phyloP scores from a whole-genome alignment of 2,329 filamentous ascomycete species.

The Fusarium goolgardi region DNA sequence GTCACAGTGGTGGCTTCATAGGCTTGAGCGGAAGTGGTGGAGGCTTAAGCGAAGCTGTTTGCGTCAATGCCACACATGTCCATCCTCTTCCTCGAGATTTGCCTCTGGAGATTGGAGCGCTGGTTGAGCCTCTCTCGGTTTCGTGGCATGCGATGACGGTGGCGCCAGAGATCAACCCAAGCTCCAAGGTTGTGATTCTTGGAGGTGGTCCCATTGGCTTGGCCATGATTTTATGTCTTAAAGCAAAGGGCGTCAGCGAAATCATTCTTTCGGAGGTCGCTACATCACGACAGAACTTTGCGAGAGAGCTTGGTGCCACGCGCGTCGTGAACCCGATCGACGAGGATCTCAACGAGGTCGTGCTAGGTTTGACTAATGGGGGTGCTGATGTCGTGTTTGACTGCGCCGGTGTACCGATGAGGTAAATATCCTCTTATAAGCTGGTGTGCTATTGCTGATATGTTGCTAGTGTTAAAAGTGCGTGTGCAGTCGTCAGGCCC shows the following conservation, averaged over 20 bases:
- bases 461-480: slow-evolving; percentile 46
- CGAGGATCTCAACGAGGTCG: slow-evolving; percentile 60
- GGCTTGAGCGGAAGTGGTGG: slow-evolving; percentile 60
- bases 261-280: slow-evolving; percentile 62
- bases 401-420: slow-evolving; percentile 64
- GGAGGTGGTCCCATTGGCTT: slow-evolving; percentile 64
- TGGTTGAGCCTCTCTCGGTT: slow-evolving; percentile 65
- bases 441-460: background rate
- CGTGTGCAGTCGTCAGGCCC: slow-evolving; percentile 61
- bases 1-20: slow-evolving; percentile 57
- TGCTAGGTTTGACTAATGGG: slow-evolving; percentile 59
- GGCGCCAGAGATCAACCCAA: slow-evolving; percentile 53
- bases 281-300: slow-evolving; percentile 55
- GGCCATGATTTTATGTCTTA: slow-evolving; percentile 59
- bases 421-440: background rate
- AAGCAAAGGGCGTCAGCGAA: slow-evolving; percentile 59
- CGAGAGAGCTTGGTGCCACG: slow-evolving; percentile 58
- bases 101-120: slow-evolving; percentile 61
- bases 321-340: slow-evolving; percentile 55
- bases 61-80: slow-evolving; percentile 61
- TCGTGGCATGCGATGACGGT: slow-evolving; percentile 60
- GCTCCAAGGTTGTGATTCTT: slow-evolving; percentile 60
- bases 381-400: slow-evolving; percentile 72
- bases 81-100: slow-evolving; percentile 64
- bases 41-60: slow-evolving; percentile 66